Base-by-base conservation (phyloP, 2,329 filamentous ascomycete genomes). In the Saccharata proteae region DNA sequence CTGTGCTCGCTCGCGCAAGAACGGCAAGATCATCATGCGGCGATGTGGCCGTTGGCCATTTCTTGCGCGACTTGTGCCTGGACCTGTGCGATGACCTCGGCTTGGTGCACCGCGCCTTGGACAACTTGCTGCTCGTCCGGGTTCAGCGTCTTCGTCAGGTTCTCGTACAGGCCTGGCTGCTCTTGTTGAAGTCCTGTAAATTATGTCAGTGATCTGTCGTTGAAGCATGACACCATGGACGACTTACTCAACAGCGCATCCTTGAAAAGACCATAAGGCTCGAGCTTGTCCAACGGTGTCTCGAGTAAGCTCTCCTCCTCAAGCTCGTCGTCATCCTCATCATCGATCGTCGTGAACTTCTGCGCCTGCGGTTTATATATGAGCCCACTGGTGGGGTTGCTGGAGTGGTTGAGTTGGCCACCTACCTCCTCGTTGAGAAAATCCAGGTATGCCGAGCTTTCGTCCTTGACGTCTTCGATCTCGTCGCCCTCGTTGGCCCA, bases 301-400 rank as follows among this genome's bases (percentile, higher is more conserved):
- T 98, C 90, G 3, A 98, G 72, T 30, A 96, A 66, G 37, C 83
- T 80, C 53, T 86, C 88, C 47, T 96, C 90, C 55, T 96, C 88
- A 12, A 92, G 74, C 26, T 94, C 77, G 33, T 93, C 86, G 34
- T 93, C 85, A 16, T 86, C 81, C 2, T 83, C 83, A 29, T 78
- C 74, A 11, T 71, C 69, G 12, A 78, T 68, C 12, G 76, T 71
- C 40, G 78, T 76, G 54, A 90, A 88, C 54, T 90, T 92, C 46
- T 84, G 77, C 9, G 85, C 84, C 76, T 83, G 42, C 52, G 55
- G 48, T 37, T 48, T 52, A 39, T 17, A 21, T 21, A 33, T 17
- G 30, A 8, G 16, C 5, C 4, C 9, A 19, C 8, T 19, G 7
- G 10, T 22, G 13, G 12, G n/a, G n/a, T 26, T 16, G 23, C 15